These are phyloP conservation scores for Candida pseudoviswanathii DNA, from an alignment of 1,139 yeast species.

Conservation along the genomic window DNA sequence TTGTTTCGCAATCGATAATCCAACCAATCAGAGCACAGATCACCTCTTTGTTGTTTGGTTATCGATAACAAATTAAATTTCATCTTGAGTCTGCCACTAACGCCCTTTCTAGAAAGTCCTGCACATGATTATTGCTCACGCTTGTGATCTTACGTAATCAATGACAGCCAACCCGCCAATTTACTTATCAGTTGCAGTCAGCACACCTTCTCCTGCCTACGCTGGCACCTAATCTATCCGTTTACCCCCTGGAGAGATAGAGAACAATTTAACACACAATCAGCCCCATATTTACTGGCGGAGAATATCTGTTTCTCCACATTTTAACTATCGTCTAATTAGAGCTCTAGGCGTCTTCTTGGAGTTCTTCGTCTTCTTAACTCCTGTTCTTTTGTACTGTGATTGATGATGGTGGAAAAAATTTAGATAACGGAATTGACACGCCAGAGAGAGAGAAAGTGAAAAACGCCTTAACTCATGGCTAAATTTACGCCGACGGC, in stretches of 20 bases:
- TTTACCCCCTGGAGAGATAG: no score
- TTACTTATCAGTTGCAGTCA: no score
- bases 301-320: no score
- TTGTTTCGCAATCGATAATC: background rate
- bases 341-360: background rate
- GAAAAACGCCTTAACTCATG: background rate
- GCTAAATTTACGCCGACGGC: no score
- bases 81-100: background rate
- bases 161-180: no score
- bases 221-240: no score
- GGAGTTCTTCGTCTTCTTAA: background rate
- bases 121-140: background rate
- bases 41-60: background rate
- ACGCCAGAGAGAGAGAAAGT: background rate
- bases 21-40: background rate
- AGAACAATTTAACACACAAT: no score
- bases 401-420: no score
- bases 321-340: no score
- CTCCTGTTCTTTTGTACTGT: background rate
- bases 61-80: conserved; percentile 2
- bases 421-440: background rate
- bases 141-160: background rate
- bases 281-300: no score
- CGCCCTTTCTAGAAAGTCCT: background rate
- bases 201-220: no score